These are phyloP conservation scores for Collariella sp. DNA, from an alignment of 495 filamentous ascomycete genomes.

Conservation along the genomic window DNA sequence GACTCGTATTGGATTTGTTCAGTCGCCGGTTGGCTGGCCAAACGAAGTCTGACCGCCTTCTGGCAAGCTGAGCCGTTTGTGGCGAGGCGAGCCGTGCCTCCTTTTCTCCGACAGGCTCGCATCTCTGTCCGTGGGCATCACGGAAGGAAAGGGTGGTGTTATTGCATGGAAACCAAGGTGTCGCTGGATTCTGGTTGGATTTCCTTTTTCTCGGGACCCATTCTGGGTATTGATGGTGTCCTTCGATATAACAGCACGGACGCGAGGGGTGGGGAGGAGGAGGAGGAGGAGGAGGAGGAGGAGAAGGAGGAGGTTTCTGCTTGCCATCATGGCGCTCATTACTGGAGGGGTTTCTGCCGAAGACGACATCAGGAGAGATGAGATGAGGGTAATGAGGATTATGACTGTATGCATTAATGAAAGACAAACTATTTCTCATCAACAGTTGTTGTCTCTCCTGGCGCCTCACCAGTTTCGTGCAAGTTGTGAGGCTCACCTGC, in stretches of 20 bases:
- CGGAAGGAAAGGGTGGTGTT: background rate
- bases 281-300: background rate
- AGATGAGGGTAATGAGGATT: conserved; percentile 14
- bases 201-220: background rate
- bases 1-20: no score
- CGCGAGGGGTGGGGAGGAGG: background rate
- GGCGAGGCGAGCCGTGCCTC: background rate
- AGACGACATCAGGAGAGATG: background rate
- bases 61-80: background rate
- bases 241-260: background rate
- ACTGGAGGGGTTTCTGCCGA: background rate
- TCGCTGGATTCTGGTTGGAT: background rate
- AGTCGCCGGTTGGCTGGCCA: background rate
- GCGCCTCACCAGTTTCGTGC: background rate
- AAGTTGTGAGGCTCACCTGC: background rate
- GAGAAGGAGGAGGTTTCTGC: background rate
- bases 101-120: background rate
- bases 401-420: conserved; percentile 25
- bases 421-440: conserved; percentile 3
- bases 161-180: background rate
- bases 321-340: conserved; percentile 9
- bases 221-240: background rate
- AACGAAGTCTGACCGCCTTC: background rate
- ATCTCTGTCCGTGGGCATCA: background rate
- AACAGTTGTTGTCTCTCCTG: background rate